A percentile compares a stretch with the other conserved stretches of the same genome.
phyloP scores from a whole-genome alignment of 1,284 basidiomycete species.

The Amylostereum chailletii region DNA sequence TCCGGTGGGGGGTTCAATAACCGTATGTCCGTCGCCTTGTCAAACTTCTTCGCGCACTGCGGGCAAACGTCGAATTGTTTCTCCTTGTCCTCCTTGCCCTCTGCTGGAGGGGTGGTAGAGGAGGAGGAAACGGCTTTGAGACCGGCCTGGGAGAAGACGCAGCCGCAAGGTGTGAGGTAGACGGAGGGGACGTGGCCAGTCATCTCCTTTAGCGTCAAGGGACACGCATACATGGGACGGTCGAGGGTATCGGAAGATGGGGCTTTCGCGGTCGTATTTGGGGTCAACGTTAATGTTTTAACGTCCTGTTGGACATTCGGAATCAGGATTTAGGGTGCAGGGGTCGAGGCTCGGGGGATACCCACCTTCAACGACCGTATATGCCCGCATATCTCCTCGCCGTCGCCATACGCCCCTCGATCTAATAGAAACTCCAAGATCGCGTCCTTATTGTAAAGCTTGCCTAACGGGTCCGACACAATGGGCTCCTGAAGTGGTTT shows the following conservation, averaged over 20 bases:
- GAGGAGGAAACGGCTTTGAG: slow-evolving; percentile 51
- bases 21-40: slow-evolving; percentile 42
- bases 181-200: slow-evolving; percentile 84
- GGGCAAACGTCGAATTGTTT: slow-evolving; percentile 55
- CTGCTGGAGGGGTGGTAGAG: slow-evolving; percentile 23
- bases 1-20: slow-evolving; percentile 55
- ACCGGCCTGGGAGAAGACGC: slow-evolving; percentile 75
- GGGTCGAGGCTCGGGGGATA: slow-evolving; percentile 1
- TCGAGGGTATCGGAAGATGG: slow-evolving; percentile 33
- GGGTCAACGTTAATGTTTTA: slow-evolving; percentile 70
- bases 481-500: slow-evolving; percentile 77
- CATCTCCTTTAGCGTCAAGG: slow-evolving; percentile 88
- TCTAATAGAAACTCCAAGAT: slow-evolving; percentile 83
- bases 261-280: slow-evolving; percentile 47
- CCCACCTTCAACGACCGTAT: slow-evolving; percentile 80
- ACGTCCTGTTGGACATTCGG: slow-evolving; percentile 54
- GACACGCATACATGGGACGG: slow-evolving; percentile 74
- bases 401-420: slow-evolving; percentile 70
- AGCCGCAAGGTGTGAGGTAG: slow-evolving; percentile 82
- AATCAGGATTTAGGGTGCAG: no score
- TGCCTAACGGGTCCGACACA: slow-evolving; percentile 84
- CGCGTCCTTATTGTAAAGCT: slow-evolving; percentile 91
- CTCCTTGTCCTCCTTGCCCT: slow-evolving; percentile 15
- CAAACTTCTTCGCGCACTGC: slow-evolving; percentile 65
- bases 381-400: slow-evolving; percentile 80